Evolutionary conservation across 139 green algal genomes (phyloP).

Genomic region (Chlorella sorokiniana): DNA sequence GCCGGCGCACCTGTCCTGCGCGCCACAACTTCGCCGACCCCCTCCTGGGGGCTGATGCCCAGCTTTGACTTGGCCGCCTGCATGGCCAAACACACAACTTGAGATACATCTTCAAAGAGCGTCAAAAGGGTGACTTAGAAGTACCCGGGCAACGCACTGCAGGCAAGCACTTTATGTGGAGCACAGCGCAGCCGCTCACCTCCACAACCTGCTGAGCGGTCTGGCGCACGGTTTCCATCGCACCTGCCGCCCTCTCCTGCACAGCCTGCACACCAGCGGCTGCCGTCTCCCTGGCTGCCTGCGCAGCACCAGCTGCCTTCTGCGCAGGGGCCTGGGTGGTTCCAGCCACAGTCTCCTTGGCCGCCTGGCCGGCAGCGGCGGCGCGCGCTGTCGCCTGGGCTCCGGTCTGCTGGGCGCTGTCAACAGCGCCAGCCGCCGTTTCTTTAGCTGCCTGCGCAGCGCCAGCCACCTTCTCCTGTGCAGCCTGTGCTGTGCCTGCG

Average conservation of each 20-base stretch:
- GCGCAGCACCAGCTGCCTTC: not conserved
- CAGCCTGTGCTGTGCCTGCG: not conserved
- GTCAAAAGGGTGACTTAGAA: not conserved
- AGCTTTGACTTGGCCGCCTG: constrained; percentile 26
- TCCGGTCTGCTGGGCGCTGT: not conserved
- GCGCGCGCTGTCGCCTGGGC: not conserved
- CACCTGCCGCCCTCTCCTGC: not conserved
- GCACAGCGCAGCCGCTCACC: not conserved
- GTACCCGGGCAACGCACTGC: not conserved
- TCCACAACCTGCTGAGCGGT: constrained; percentile 10
- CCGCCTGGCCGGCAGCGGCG: not conserved
- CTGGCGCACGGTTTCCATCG: not conserved
- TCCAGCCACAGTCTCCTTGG: not conserved
- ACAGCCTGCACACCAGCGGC: not conserved
- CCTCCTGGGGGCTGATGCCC: constrained; percentile 17
- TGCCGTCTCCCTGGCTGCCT: not conserved
- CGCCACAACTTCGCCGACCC: not conserved
- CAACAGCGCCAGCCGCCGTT: not conserved
- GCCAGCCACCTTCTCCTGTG: not conserved
- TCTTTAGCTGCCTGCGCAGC: not conserved
- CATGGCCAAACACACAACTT: not conserved
- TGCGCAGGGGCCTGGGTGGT: not conserved
- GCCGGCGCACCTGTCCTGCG: constrained; percentile 9
- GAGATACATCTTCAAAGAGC: not conserved
- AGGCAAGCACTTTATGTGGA: not conserved